Base-by-base conservation (phyloP, 1,284 basidiomycete species). In the Schizophyllum commune region DNA sequence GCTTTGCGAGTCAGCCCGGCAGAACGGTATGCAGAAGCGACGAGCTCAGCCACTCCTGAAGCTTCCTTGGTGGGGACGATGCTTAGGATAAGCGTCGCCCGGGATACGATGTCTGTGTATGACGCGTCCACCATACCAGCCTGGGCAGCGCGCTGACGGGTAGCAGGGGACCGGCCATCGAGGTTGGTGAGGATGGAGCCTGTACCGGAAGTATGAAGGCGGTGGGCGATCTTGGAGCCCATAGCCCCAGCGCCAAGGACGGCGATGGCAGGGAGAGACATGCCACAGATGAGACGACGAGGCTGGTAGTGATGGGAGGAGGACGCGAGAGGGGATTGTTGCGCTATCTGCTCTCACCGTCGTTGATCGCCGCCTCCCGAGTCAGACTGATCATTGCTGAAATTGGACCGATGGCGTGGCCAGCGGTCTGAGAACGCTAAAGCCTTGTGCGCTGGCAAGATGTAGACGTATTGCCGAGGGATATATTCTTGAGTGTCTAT, bases 21-120 rank as follows among this genome's bases (percentile, higher is more conserved):
- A 32, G 57, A 55, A 52, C 62, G 64, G 62, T 62, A 64, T 1
- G 65, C 63, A 20, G 47, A n/a, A 4, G 62, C 32, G 20, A 69
- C 39, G 4, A 60, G 65, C 47, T 74, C 65, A 1, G 81, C 79
- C 61, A 83, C 72, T 20, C 70, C 64, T 56, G 73, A 63, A 0
- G 80, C 81, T 1, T 79, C 76, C 61, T 72, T 73, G 5, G 80
- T 82, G 1, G 79, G 81, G 6, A 83, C 69, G 62, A 83, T 77
- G 65, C 79, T 81, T 55, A 82, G 68, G 57, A 82, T 72, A 72
- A 76, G 79, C 15, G 71, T 61, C 0, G 75, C 72, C 54, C 71
- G 71, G 5, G 62, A 57, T 0, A 74, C 72, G 57, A 83, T 75
- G 4, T 80, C 74, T 2, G 62, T 47, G 63, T 79, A 70, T 17